A percentile compares a stretch with the other conserved stretches of the same genome.
These are phyloP conservation scores for Cymbopogon citratus DNA, from an alignment of 176 grass and related monocot genomes.

Conservation along the genomic window DNA sequence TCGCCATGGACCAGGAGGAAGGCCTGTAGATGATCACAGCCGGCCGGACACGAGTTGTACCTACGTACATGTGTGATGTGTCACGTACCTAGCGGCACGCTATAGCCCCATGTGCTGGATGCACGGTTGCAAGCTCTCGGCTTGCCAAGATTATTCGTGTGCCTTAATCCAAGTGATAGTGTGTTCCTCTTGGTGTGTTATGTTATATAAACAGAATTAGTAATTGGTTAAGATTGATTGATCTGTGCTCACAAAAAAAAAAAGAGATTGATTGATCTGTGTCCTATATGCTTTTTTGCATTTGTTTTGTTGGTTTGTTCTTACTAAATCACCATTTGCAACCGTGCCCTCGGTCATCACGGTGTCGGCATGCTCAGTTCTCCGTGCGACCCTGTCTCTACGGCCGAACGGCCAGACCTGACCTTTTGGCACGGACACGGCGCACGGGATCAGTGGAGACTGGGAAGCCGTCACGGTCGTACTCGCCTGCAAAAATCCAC, in stretches of 20 bases:
- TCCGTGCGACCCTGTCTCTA: too few species aligned
- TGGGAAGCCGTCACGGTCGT: too few species aligned
- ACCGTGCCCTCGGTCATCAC: neutral
- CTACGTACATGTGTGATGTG: neutral
- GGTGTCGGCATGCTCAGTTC: neutral
- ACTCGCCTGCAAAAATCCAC: neutral
- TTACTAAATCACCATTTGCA: neutral
- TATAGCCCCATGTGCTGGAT: too few species aligned
- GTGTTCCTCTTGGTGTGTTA: neutral
- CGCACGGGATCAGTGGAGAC: neutral
- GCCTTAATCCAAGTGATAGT: neutral
- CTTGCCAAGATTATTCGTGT: too few species aligned
- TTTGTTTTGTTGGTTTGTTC: neutral
- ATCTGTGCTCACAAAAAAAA: too few species aligned
- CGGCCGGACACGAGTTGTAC: too few species aligned
- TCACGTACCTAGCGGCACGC: neutral
- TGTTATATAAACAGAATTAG: neutral
- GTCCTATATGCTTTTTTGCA: neutral
- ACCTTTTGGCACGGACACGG: neutral
- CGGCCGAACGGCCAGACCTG: neutral
- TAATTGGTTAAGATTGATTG: too few species aligned
- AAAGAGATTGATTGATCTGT: neutral
- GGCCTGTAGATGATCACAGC: too few species aligned
- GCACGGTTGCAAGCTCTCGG: neutral
- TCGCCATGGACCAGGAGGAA: slow-evolving; percentile 48